Conservation (phyloP, 371 early-diverging fungal genomes). For the Haplosporangium sp. region DNA sequence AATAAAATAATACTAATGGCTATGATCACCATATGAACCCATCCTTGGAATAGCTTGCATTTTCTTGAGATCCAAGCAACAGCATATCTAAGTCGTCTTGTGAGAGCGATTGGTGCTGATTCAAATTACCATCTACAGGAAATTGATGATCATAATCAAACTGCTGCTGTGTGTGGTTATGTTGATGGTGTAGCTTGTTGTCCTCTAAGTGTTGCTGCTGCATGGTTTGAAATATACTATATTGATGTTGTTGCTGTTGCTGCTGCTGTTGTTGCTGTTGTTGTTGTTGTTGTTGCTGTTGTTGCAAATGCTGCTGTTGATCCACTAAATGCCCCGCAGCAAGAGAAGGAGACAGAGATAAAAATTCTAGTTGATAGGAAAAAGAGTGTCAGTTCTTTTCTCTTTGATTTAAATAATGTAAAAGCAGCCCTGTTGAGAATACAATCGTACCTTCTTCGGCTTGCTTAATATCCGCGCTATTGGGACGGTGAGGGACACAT, state of each 20-base stretch:
- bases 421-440: no score
- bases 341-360: conserved; percentile 13
- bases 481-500: conserved; percentile 18
- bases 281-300: background rate
- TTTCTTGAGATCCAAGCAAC: conserved; percentile 12
- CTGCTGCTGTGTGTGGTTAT: conserved; percentile 4
- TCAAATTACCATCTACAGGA: background rate
- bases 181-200: conserved; percentile 9
- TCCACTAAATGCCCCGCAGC: conserved; percentile 1
- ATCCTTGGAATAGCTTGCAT: conserved; percentile 20
- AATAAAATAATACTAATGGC: background rate
- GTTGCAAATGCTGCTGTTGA: conserved; percentile 6
- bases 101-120: conserved; percentile 17
- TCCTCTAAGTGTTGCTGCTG: conserved; percentile 2
- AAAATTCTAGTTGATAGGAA: conserved; percentile 3
- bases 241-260: background rate
- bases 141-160: conserved; percentile 28
- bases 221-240: conserved; percentile 5
- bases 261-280: background rate
- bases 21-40: conserved; percentile 29
- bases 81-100: conserved; percentile 46
- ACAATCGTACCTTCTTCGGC: conserved; percentile 33
- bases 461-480: conserved; percentile 22
- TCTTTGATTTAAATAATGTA: no score
- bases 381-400: no score